Evolutionary conservation across 768 basidiomycete genomes (phyloP).

Genomic region (Mycena galopus): DNA sequence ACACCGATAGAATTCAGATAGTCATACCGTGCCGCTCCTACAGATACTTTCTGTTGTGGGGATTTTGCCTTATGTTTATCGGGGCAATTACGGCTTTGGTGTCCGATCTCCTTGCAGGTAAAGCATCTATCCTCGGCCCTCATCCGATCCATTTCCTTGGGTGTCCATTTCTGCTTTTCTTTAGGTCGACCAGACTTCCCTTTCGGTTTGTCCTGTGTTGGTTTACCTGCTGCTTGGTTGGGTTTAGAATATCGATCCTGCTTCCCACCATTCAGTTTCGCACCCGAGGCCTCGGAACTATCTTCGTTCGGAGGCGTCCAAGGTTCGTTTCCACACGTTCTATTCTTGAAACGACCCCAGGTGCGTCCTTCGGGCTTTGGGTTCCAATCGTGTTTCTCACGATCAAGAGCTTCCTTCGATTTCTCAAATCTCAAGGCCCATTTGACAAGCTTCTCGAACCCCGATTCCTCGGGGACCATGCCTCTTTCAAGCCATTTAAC

Average conservation of each 20-base stretch:
- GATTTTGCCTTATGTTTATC: conserved; percentile 25
- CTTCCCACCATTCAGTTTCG: not conserved
- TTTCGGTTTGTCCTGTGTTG: not conserved
- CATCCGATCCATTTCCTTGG: conserved; percentile 33
- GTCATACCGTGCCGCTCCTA: conserved; percentile 9
- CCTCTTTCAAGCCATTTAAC: conserved; percentile 18
- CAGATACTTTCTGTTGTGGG: conserved; percentile 1
- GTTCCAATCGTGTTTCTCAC: conserved; percentile 15
- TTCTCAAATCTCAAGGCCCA: conserved; percentile 18
- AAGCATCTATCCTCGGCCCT: conserved; percentile 40
- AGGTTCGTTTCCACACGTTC: conserved; percentile 16
- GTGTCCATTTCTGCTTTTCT: not conserved
- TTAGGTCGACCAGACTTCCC: not conserved
- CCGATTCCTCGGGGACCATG: conserved; percentile 13
- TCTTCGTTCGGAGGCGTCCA: not conserved
- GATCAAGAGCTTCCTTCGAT: not conserved
- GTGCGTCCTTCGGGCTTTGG: conserved; percentile 17
- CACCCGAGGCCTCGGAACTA: not conserved
- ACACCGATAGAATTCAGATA: conserved; percentile 4
- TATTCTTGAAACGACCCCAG: conserved; percentile 13
- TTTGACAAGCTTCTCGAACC: conserved; percentile 10
- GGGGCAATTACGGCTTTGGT: conserved; percentile 40
- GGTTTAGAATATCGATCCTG: not conserved
- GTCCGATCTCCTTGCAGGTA: conserved; percentile 38
- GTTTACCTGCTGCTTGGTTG: not conserved